Conservation (phyloP, 306 rosid genomes). For the Quercus suber region DNA sequence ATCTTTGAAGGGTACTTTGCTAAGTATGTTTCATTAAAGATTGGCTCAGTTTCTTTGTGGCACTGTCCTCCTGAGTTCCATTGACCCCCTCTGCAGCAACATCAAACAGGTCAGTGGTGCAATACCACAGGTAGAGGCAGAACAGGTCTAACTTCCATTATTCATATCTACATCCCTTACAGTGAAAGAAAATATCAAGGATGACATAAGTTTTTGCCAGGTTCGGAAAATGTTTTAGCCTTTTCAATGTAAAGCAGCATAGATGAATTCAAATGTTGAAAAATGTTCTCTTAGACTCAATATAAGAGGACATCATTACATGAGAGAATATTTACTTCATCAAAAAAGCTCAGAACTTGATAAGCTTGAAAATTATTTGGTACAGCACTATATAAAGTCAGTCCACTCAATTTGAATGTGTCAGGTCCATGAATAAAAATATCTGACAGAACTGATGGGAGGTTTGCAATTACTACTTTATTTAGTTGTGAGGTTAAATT, state of each 20-base stretch:
- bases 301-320: too few relatives aligned
- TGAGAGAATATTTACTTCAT: background rate
- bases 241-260: background rate
- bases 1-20: conserved; percentile 71
- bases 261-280: background rate
- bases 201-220: background rate
- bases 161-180: background rate
- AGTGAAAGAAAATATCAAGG: background rate
- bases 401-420: too few relatives aligned
- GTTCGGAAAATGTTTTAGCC: background rate
- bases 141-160: background rate
- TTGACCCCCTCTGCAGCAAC: conserved; percentile 77
- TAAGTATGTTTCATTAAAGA: conserved; percentile 47
- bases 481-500: background rate
- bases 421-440: too few relatives aligned
- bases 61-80: conserved; percentile 99
- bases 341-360: background rate
- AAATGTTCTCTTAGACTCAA: too few relatives aligned
- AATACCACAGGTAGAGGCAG: background rate
- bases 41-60: conserved; percentile 74
- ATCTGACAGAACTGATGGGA: too few relatives aligned
- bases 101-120: conserved; percentile 10
- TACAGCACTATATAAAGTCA: background rate
- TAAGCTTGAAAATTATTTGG: background rate
- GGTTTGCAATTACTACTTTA: background rate